These are phyloP conservation scores for Ogataea saltuana DNA, from an alignment of 805 yeast genomes.

Conservation along the genomic window DNA sequence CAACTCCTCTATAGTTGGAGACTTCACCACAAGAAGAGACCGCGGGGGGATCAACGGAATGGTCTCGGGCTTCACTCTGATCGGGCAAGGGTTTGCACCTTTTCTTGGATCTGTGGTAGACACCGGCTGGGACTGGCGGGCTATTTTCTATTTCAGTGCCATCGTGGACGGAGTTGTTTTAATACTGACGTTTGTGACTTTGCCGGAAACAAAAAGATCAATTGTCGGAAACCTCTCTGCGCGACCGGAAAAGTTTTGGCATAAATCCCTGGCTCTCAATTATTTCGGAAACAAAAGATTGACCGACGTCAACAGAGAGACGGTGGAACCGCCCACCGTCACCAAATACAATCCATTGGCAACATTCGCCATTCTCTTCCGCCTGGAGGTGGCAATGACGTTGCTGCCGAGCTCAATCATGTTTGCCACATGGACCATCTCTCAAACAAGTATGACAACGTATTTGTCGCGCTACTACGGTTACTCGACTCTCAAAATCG, in stretches of 20 bases:
- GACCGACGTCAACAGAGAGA: constrained; percentile 30
- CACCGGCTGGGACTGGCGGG: constrained; percentile 66
- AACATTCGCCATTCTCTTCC: constrained; percentile 20
- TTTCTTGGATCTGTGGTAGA: constrained; percentile 60
- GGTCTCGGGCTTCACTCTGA: constrained; percentile 59
- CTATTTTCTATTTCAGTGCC: constrained; percentile 75
- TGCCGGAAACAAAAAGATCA: constrained; percentile 77
- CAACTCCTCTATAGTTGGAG: constrained; percentile 71
- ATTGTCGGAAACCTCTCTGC: constrained; percentile 77
- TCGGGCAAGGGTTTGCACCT: constrained; percentile 81
- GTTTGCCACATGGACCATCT: constrained; percentile 70
- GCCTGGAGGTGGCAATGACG: constrained; percentile 40
- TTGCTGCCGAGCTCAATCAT: constrained; percentile 61
- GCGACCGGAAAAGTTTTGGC: constrained; percentile 44
- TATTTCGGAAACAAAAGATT: constrained; percentile 35
- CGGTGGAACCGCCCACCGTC: constrained; percentile 19
- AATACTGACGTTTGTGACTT: constrained; percentile 33
- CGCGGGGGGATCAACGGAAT: constrained; percentile 74
- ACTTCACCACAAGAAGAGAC: constrained; percentile 60
- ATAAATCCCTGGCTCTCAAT: constrained; percentile 47
- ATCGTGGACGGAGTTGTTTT: constrained; percentile 57
- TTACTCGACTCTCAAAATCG: constrained; percentile 57
- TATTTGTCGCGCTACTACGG: constrained; percentile 50
- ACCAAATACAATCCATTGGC: constrained; percentile 31
- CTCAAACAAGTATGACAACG: constrained; percentile 64